These are phyloP conservation scores for Entamoeba histolytica DNA, from an alignment of 208 protist genomes.

Conservation along the genomic window DNA sequence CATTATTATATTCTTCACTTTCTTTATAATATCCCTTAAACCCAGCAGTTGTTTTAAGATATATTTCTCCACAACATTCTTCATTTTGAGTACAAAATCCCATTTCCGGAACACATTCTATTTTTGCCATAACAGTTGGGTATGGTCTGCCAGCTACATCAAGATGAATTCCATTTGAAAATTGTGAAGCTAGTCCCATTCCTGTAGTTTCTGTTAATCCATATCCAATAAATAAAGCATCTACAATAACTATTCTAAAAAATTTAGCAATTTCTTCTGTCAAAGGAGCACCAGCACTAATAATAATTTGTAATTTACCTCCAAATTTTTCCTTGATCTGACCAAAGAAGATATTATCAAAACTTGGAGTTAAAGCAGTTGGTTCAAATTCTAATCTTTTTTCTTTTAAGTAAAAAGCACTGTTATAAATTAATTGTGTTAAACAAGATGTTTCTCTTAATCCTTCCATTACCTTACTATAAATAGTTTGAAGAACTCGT, in stretches of 20 bases:
- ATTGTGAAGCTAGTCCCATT: not conserved
- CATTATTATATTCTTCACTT: not conserved
- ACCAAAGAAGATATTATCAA: not conserved
- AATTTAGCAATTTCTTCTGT: not conserved
- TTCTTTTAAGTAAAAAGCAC: not conserved
- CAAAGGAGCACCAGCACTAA: conserved; percentile 1
- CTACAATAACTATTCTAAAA: not conserved
- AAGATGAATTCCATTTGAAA: not conserved
- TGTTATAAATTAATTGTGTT: not conserved
- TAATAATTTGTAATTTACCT: conserved; percentile 8
- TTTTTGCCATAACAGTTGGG: not conserved
- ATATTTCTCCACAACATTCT: conserved; percentile 7
- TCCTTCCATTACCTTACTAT: not conserved
- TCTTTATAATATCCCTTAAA: conserved; percentile 22
- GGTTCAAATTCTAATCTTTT: not conserved
- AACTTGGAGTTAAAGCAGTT: not conserved
- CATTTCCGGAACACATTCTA: not conserved
- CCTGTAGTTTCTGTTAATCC: conserved; percentile 11
- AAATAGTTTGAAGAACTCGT: not conserved
- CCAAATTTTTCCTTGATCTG: conserved; percentile 2
- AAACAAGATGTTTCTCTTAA: not conserved
- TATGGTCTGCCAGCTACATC: not conserved
- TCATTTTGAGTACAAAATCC: not conserved
- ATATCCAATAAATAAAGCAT: not conserved
- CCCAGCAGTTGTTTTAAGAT: not conserved